phyloP scores from a whole-genome alignment of 2,329 filamentous ascomycete species.

The Alternaria sp. region DNA sequence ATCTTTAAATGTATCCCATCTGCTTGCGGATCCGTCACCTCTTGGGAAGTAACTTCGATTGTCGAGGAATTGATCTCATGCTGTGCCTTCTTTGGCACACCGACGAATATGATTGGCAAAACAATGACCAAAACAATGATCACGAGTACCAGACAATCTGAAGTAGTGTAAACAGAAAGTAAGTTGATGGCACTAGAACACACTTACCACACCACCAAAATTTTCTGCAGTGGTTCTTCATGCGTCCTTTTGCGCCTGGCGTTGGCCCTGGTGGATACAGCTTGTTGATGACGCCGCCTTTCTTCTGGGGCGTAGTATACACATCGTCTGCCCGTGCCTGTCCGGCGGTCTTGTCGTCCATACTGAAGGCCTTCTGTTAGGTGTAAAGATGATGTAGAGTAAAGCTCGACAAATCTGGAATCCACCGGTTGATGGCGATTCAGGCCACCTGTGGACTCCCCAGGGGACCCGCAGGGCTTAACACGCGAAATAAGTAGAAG shows the following conservation, averaged over 20 bases:
- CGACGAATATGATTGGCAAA: constrained; percentile 66
- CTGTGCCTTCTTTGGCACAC: constrained; percentile 66
- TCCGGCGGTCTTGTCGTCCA: constrained; percentile 35
- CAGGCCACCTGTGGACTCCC: neutral
- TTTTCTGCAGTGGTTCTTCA: constrained; percentile 49
- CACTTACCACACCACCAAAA: constrained; percentile 52
- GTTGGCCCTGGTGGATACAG: constrained; percentile 45
- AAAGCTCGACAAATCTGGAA: neutral
- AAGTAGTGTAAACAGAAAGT: constrained; percentile 8
- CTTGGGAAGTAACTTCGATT: constrained; percentile 60
- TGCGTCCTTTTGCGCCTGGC: constrained; percentile 40
- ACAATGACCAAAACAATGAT: constrained; percentile 64
- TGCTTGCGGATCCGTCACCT: constrained; percentile 60
- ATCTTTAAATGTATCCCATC: constrained; percentile 60
- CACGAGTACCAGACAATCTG: constrained; percentile 59
- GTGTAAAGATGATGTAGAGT: constrained; percentile 7
- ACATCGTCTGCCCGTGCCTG: constrained; percentile 26
- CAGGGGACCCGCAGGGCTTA: neutral
- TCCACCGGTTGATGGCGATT: neutral
- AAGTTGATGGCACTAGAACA: neutral
- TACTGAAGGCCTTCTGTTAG: constrained; percentile 15
- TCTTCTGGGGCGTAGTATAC: constrained; percentile 28
- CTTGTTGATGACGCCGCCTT: constrained; percentile 43
- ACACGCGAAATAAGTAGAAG: constrained; percentile 8
- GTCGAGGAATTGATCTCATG: constrained; percentile 61